Conservation (phyloP, 176 grass and related monocot species). For the Pontederia crassipes region DNA sequence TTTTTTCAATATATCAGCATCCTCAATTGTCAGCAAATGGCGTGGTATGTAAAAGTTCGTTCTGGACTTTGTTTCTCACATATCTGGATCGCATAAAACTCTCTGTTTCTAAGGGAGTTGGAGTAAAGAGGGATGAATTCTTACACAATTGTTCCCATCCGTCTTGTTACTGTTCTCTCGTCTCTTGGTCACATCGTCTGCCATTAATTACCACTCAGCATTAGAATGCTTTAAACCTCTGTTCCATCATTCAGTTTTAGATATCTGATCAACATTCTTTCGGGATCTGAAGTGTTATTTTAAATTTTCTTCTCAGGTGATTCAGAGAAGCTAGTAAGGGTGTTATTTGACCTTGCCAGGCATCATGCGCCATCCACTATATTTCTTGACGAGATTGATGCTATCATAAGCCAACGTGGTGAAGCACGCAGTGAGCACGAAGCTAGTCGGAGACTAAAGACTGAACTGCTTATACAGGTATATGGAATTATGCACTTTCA, state of each 20-base stretch:
- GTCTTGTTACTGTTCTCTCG: too few species aligned
- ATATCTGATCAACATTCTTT: too few species aligned
- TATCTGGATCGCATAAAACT: too few species aligned
- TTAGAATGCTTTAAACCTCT: too few species aligned
- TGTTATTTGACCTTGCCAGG: slow-evolving; percentile 92
- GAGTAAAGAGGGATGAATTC: too few species aligned
- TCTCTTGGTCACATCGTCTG: too few species aligned
- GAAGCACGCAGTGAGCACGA: slow-evolving; percentile 98
- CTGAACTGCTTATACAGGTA: slow-evolving; percentile 90
- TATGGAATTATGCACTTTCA: background rate
- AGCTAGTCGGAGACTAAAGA: slow-evolving; percentile 87
- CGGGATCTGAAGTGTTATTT: background rate
- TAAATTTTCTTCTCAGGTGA: slow-evolving; percentile 39
- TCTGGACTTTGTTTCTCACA: too few species aligned
- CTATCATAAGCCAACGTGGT: slow-evolving; percentile 85
- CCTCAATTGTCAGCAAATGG: slow-evolving; percentile 97
- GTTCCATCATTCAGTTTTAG: too few species aligned
- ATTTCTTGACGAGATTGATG: slow-evolving; percentile 99
- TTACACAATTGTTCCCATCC: too few species aligned
- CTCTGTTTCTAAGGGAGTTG: too few species aligned
- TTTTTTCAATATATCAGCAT: slow-evolving; percentile 99
- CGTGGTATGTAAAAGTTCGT: slow-evolving; percentile 31
- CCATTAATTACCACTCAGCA: too few species aligned
- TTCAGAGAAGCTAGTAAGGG: slow-evolving; percentile 96
- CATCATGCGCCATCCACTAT: slow-evolving; percentile 96